These are phyloP conservation scores for Dendrobium officinale DNA, from an alignment of 106 monocot species.

Conservation along the genomic window DNA sequence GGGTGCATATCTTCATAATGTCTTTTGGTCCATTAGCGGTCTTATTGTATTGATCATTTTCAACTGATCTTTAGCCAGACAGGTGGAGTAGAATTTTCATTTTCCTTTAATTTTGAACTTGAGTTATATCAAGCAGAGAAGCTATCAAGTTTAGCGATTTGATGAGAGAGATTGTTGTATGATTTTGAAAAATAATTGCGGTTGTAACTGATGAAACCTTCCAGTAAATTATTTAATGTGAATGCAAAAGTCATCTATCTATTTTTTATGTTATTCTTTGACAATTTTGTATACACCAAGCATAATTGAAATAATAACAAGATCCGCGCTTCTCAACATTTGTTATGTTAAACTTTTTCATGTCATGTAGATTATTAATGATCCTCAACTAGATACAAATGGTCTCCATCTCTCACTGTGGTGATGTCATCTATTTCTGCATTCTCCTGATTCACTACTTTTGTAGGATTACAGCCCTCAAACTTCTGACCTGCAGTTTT, in stretches of 20 bases:
- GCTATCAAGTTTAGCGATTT: not conserved
- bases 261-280: conserved; percentile 1
- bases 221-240: not conserved
- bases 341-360: not conserved
- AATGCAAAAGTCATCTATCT: not conserved
- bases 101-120: not conserved
- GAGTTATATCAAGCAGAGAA: not conserved
- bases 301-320: not conserved
- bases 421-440: conserved; percentile 12
- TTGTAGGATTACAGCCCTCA: conserved; percentile 3
- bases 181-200: not conserved
- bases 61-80: not conserved
- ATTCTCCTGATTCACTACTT: conserved; percentile 2
- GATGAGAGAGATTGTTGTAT: not conserved
- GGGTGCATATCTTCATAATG: not conserved
- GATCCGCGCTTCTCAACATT: not conserved
- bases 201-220: not conserved
- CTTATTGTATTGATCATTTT: not conserved
- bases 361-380: not conserved
- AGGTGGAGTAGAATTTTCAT: not conserved
- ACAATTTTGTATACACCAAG: not conserved
- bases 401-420: conserved; percentile 10
- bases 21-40: not conserved
- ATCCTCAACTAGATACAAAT: conserved; percentile 9
- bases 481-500: conserved; percentile 13